Base-by-base conservation (phyloP, 495 filamentous ascomycete species). In the Talaromyces borbonicus region DNA sequence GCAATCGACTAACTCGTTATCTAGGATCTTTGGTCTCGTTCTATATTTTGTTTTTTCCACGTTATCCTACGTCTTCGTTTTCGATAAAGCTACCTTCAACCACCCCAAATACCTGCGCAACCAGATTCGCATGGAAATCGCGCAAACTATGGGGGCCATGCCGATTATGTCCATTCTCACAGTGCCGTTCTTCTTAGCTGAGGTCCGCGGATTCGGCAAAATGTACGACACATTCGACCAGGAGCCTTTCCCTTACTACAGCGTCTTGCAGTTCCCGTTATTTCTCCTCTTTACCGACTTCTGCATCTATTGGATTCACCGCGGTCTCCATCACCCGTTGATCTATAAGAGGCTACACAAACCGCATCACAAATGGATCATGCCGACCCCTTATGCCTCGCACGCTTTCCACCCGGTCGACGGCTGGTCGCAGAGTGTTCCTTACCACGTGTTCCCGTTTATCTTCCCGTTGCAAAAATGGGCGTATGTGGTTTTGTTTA, bases 341-440 rank as follows among this genome's bases (percentile, higher is more conserved):
- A 61, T 95, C 40, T 97, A 96, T 78, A 90, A 86, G 71, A 69
- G 66, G 38, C 76, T 97, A 16, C 90, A 97, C 75, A 97, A 97
- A 74, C 83, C 87, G 42, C 92, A 97, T 71, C 90, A 97, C 80
- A 95, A 95, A 69, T 96, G 90, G 92, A 95, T 97, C 67, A 93
- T 96, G 87, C 92, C 92, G 4, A 95, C 89, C 5, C 90, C 90
- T 8, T 96, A 75, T 61, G 92, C 90, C 8, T 83, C 80, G 43
- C 83, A 94, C 67, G 90, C 90, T 43, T 96, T 97, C 76, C 90
- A 97, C 71, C 92, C 90, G 1, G 53, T 95, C 29, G 90, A 97
- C 63, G 92, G 92, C 58, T 96, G 80, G 69, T 73, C 82, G n/a
- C 92, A 96, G 70, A 84, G 84, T 55, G 54, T 95, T 22, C 90